Percentiles rank a stretch among this genome's conserved stretches.
phyloP scores from a whole-genome alignment of 176 grass and related monocot species.

The Rhynchospora tenuis region DNA sequence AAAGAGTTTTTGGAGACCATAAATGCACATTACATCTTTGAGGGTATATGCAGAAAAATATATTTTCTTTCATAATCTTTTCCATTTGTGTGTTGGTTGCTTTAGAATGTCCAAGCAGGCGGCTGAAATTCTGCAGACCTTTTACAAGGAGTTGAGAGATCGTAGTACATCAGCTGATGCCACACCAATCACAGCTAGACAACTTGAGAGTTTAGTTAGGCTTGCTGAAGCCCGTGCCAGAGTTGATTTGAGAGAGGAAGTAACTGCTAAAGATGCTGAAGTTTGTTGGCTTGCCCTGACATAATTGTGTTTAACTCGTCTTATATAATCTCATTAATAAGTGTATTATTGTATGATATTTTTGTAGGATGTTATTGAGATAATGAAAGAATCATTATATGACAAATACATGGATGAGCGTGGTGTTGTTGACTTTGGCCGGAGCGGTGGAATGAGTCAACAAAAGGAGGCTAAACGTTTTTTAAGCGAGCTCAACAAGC shows the following conservation, averaged over 20 bases:
- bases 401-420: constrained; percentile 85
- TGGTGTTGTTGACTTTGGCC: constrained; percentile 62
- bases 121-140: constrained; percentile 36
- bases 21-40: not conserved
- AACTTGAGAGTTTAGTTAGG: constrained; percentile 87
- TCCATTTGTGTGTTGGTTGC: not conserved
- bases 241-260: constrained; percentile 84
- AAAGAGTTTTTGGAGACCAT: not conserved
- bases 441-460: constrained; percentile 81
- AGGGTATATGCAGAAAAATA: not conserved
- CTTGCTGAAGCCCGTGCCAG: constrained; percentile 92
- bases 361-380: constrained; percentile 66
- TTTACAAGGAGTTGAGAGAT: constrained; percentile 60
- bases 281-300: not conserved
- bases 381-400: constrained; percentile 75
- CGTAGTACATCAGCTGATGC: constrained; percentile 55
- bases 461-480: constrained; percentile 50
- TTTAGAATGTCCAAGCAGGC: constrained; percentile 60
- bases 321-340: constrained; percentile 14
- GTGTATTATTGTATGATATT: constrained; percentile 16
- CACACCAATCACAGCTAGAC: constrained; percentile 89
- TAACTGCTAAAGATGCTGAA: constrained; percentile 64
- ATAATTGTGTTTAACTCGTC: constrained; percentile 2
- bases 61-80: constrained; percentile 13
- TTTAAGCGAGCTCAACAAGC: constrained; percentile 48